Evolutionary conservation across 768 basidiomycete genomes (phyloP), one percentile per base, ranked within the genome.

Genomic region (Tulasnella sp.): DNA sequence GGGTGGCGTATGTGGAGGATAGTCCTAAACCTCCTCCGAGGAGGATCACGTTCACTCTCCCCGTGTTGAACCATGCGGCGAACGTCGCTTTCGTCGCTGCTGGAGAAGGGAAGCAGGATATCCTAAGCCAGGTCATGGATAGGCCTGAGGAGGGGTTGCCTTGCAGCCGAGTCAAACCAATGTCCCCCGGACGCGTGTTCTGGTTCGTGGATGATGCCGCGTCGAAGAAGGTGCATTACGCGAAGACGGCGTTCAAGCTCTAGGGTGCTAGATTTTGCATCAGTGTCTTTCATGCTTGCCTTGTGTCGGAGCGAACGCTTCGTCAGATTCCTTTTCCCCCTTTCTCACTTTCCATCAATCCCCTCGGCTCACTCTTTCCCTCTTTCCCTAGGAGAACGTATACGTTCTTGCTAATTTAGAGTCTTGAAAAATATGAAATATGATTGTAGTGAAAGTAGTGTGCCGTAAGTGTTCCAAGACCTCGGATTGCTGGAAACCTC

Each of bases 131-230:
- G 34, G 78, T 95, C n/a, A 73, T 98, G 58, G 94, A 97, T 69
- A 70, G 78, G 34, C 88, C 93, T 2, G 69, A 62, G 27, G 69
- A 75, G 56, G 84, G 84, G 2, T 75, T 98, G 15, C 96, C 96
- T 15, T 80, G 89, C 17, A 85, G 90, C 10, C 77, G 84, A 51
- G 91, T 99, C 52, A 80, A 78, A 63, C 92, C 86, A 1, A 81
- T 76, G 3, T 73, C 74, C 63, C 91, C 88, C 21, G 95, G 95
- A 29, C 84, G 87, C 56, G 77, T 96, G 30, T 93, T 84, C 71
- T 98, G 93, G 94, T 98, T 98, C 72, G 83, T 88, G 34, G 93
- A 97, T 72, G 83, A 90, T 50, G 84, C 82, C 7, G 94, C 96
- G 1, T 77, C 84, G 8, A 72, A 72, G 45, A 81, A 84, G 64